Percentiles rank a stretch among this genome's conserved stretches.
Evolutionary conservation across 352 stramenopile genomes (phyloP).

Genomic region (Blastocystis sp.): DNA sequence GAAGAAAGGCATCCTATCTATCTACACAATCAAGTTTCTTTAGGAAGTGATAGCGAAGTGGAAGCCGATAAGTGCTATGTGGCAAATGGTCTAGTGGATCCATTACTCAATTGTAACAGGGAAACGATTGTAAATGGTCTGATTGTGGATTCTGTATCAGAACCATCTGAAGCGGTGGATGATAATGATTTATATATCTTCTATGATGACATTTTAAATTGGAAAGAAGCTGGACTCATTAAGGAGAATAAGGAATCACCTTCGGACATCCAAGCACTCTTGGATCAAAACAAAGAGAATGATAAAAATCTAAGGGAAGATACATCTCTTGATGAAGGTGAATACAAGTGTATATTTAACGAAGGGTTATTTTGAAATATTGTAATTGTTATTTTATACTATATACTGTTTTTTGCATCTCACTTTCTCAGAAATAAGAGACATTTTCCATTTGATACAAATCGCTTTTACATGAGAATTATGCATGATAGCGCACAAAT

Average conservation of each 20-base stretch:
- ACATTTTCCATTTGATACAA: too few species aligned
- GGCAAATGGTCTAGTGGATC: not conserved
- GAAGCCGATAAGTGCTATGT: not conserved
- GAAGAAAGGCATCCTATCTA: not conserved
- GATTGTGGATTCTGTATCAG: not conserved
- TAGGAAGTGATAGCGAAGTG: not conserved
- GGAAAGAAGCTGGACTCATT: not conserved
- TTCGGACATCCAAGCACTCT: not conserved
- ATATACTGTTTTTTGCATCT: too few species aligned
- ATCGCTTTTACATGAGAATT: too few species aligned
- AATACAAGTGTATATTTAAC: too few species aligned
- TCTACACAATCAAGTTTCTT: not conserved
- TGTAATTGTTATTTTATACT: too few species aligned
- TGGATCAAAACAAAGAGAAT: not conserved
- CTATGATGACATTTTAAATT: not conserved
- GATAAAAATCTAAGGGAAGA: too few species aligned
- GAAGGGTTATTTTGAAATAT: not conserved
- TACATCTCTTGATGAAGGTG: too few species aligned
- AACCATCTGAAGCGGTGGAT: not conserved
- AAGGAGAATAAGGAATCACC: not conserved
- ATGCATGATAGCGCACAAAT: too few species aligned
- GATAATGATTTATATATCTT: not conserved
- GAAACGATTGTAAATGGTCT: not conserved
- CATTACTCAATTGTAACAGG: not conserved
- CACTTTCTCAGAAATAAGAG: too few species aligned